Conservation (phyloP, 2,329 filamentous ascomycete genomes). For the Clonostachys chloroleuca region DNA sequence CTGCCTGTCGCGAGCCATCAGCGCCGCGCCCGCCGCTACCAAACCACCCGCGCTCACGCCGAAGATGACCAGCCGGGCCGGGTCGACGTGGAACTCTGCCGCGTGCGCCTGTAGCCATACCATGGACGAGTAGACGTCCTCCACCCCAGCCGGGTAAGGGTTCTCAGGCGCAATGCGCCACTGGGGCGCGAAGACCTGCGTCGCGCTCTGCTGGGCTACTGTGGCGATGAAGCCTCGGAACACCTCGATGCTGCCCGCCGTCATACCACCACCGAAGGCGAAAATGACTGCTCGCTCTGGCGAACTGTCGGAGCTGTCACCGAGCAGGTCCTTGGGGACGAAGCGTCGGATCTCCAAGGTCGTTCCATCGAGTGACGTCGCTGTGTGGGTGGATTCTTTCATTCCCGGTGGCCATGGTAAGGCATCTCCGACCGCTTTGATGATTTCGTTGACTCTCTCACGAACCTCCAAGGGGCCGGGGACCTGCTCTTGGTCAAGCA, state of each 20-base stretch:
- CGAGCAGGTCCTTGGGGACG: neutral
- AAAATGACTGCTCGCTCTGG: constrained; percentile 16
- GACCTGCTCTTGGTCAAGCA: neutral
- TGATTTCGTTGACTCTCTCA: neutral
- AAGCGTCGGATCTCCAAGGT: neutral
- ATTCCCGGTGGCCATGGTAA: neutral
- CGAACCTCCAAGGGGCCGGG: neutral
- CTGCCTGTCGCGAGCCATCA: constrained; percentile 28
- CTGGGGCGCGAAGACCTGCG: constrained; percentile 29
- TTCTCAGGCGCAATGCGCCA: constrained; percentile 38
- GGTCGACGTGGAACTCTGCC: constrained; percentile 10
- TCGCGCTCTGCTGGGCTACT: constrained; percentile 16
- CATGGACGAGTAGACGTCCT: constrained; percentile 26
- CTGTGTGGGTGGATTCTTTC: neutral
- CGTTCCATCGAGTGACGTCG: neutral
- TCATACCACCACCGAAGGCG: constrained; percentile 35
- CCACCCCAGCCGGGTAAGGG: constrained; percentile 23
- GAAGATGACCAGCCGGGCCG: constrained; percentile 9
- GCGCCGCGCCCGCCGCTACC: constrained; percentile 14
- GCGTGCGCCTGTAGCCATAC: constrained; percentile 14
- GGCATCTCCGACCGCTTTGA: neutral
- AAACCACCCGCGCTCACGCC: constrained; percentile 13
- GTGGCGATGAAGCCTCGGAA: constrained; percentile 14
- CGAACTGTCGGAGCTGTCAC: neutral
- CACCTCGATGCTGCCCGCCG: constrained; percentile 20